Evolutionary conservation across 306 rosid genomes (phyloP).

Genomic region (Inga oerstediana): DNA sequence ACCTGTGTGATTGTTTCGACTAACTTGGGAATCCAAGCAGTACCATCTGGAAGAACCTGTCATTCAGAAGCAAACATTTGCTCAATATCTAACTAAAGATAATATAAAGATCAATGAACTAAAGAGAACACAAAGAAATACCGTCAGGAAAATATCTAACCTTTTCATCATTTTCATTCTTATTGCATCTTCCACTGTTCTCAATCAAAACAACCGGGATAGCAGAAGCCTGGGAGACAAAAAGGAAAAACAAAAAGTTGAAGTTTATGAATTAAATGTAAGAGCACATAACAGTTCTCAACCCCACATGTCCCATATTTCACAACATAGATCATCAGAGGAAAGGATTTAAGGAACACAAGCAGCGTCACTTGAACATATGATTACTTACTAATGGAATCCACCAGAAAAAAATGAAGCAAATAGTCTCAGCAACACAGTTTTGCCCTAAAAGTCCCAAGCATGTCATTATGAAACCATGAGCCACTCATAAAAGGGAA

Average conservation of each 20-base stretch:
- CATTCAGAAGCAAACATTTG: conserved; percentile 16
- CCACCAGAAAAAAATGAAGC: background rate
- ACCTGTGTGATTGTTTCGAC: conserved; percentile 59
- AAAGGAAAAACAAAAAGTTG: background rate
- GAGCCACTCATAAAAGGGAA: background rate
- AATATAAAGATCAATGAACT: conserved; percentile 9
- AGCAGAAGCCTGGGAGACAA: conserved; percentile 38
- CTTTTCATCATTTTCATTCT: conserved; percentile 70
- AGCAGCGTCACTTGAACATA: too few relatives aligned
- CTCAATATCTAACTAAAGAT: background rate
- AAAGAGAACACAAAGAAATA: background rate
- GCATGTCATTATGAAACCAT: background rate
- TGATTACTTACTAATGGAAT: background rate
- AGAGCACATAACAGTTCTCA: background rate
- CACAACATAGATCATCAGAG: background rate
- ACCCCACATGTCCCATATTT: background rate
- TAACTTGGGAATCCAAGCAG: conserved; percentile 67
- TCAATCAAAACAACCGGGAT: conserved; percentile 75
- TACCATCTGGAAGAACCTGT: conserved; percentile 73
- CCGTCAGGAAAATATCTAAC: conserved; percentile 36
- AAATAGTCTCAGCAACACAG: background rate
- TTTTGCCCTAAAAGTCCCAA: background rate
- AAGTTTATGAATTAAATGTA: background rate
- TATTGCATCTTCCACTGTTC: conserved; percentile 77
- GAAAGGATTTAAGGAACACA: background rate